Percentiles rank a stretch among this genome's conserved stretches.
Evolutionary conservation across 2,329 filamentous ascomycete species (phyloP).

Genomic region (Fusarium pilosicola): DNA sequence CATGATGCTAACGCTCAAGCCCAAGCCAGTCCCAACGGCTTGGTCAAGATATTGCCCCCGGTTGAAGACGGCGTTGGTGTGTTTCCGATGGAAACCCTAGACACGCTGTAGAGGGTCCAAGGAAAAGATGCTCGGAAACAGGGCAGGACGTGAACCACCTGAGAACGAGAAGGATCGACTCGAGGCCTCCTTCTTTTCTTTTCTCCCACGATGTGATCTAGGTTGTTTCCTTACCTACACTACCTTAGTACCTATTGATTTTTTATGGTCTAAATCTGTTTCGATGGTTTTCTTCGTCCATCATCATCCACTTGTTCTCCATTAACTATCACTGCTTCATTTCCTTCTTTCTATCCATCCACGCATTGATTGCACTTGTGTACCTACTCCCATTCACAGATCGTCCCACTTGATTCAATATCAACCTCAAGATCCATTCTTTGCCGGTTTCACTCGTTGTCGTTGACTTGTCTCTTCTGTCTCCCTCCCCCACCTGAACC

Average conservation of each 20-base stretch:
- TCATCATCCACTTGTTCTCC: conserved; percentile 3
- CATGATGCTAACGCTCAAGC: conserved; percentile 4
- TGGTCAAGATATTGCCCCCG: conserved; percentile 21
- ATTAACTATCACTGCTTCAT: neutral
- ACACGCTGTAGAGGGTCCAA: neutral
- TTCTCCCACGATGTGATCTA: neutral
- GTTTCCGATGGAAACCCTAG: conserved; percentile 31
- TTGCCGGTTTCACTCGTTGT: conserved; percentile 31
- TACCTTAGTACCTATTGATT: neutral
- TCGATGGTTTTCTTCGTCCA: neutral
- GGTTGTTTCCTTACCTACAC: conserved; percentile 7
- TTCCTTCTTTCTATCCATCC: neutral
- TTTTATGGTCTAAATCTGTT: neutral
- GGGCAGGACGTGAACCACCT: conserved; percentile 16
- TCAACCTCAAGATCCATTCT: conserved; percentile 20
- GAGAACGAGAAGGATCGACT: conserved; percentile 18
- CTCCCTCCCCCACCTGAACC: conserved; percentile 31
- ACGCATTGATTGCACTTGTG: conserved; percentile 5
- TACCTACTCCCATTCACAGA: conserved; percentile 5
- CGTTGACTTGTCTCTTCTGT: conserved; percentile 10
- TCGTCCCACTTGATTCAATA: conserved; percentile 19
- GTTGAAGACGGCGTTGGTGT: conserved; percentile 21
- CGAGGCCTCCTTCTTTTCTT: conserved; percentile 26
- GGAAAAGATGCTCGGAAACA: conserved; percentile 1
- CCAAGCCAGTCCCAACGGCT: conserved; percentile 26